These are phyloP conservation scores for Macrolepiota albuminosa DNA, from an alignment of 768 basidiomycete genomes.

Conservation along the genomic window DNA sequence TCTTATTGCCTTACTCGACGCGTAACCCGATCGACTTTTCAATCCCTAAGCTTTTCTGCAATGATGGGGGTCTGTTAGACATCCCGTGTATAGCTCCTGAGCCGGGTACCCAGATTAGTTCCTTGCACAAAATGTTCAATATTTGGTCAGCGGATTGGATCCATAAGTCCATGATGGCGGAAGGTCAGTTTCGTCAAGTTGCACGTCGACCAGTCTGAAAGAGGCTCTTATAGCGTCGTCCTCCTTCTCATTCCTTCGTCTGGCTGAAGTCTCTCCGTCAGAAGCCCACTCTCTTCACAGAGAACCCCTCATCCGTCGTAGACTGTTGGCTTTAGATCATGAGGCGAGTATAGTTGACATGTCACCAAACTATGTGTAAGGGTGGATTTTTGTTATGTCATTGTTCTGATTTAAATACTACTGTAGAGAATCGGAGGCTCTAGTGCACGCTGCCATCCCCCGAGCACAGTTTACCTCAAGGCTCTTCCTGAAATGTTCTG, in stretches of 20 bases:
- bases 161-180: constrained; percentile 58
- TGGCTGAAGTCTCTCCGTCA: constrained; percentile 57
- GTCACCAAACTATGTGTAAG: constrained; percentile 41
- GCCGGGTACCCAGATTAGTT: constrained; percentile 45
- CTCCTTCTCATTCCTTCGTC: constrained; percentile 76
- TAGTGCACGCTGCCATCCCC: constrained; percentile 28
- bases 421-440: constrained; percentile 51
- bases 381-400: neutral
- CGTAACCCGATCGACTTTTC: constrained; percentile 78
- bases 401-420: constrained; percentile 4
- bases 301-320: constrained; percentile 55
- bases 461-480: constrained; percentile 31
- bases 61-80: constrained; percentile 68
- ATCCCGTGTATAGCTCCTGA: constrained; percentile 54
- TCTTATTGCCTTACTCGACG: constrained; percentile 81
- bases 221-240: constrained; percentile 29
- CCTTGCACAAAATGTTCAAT: constrained; percentile 67
- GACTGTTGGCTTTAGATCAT: constrained; percentile 43
- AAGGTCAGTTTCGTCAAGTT: constrained; percentile 38
- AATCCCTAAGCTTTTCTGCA: constrained; percentile 73
- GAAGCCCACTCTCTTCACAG: constrained; percentile 61
- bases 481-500: constrained; percentile 26
- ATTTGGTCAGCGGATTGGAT: constrained; percentile 91
- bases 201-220: neutral
- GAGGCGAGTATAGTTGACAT: constrained; percentile 37